Evolutionary conservation across 495 filamentous ascomycete species (phyloP).

Genomic region (Filosporella fistucella): DNA sequence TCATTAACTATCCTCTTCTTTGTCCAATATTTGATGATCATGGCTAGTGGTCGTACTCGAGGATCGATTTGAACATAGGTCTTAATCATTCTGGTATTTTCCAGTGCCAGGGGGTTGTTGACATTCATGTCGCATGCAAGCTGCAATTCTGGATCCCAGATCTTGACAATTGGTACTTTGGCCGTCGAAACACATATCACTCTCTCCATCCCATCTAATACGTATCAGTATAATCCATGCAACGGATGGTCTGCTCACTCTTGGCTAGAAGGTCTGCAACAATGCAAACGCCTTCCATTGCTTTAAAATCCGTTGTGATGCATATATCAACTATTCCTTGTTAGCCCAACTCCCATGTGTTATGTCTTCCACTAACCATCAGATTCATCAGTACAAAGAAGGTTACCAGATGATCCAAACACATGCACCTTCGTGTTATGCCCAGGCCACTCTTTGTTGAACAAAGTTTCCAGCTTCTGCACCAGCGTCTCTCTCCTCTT

Average conservation of each 20-base stretch:
- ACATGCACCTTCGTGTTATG: slow-evolving; percentile 86
- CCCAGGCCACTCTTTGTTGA: slow-evolving; percentile 89
- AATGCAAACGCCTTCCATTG: slow-evolving; percentile 80
- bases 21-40: slow-evolving; percentile 97
- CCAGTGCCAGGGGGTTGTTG: slow-evolving; percentile 89
- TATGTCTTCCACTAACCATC: slow-evolving; percentile 62
- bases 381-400: slow-evolving; percentile 92
- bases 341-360: slow-evolving; percentile 26
- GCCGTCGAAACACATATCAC: slow-evolving; percentile 91
- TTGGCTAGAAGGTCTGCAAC: slow-evolving; percentile 78
- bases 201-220: slow-evolving; percentile 86
- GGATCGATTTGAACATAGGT: slow-evolving; percentile 94
- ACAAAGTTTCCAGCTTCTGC: slow-evolving; percentile 75
- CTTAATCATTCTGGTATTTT: slow-evolving; percentile 97
- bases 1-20: slow-evolving; percentile 89
- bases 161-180: slow-evolving; percentile 97
- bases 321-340: slow-evolving; percentile 80
- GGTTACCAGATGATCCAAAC: slow-evolving; percentile 95
- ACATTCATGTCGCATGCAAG: slow-evolving; percentile 98
- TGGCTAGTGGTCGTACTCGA: slow-evolving; percentile 83
- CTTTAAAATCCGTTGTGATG: slow-evolving; percentile 85
- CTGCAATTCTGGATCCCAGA: slow-evolving; percentile 90
- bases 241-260: slow-evolving; percentile 51
- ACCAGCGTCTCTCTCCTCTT: slow-evolving; percentile 69
- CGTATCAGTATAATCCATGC: not conserved